phyloP scores from a whole-genome alignment of 148 eudicot genomes.

The Dianthus caryophyllus region DNA sequence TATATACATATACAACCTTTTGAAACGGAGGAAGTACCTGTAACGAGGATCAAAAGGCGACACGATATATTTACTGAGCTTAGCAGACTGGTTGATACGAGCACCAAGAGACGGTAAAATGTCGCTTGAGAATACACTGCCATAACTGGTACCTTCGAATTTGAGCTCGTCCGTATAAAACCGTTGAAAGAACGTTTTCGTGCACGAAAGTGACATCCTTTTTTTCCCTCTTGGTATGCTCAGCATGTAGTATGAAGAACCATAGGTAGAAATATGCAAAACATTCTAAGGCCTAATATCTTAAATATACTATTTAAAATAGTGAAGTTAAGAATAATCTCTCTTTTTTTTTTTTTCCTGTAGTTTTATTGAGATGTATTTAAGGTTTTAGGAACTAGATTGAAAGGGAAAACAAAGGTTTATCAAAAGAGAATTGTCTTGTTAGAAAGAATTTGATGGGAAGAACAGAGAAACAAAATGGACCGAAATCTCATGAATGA shows the following conservation, averaged over 20 bases:
- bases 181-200: slow-evolving; percentile 37
- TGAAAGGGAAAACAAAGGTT: slow-evolving; percentile 16
- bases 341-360: background rate
- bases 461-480: background rate
- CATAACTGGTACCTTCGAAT: slow-evolving; percentile 30
- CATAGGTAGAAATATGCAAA: background rate
- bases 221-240: background rate
- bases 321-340: background rate
- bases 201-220: slow-evolving; percentile 40
- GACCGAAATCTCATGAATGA: slow-evolving; percentile 3
- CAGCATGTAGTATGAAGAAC: background rate
- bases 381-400: background rate
- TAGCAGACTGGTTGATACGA: slow-evolving; percentile 45
- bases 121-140: slow-evolving; percentile 56
- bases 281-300: slow-evolving; percentile 3
- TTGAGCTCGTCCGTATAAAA: slow-evolving; percentile 54
- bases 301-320: background rate
- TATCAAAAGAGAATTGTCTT: slow-evolving; percentile 22
- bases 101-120: slow-evolving; percentile 84
- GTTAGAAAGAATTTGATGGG: background rate
- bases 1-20: too few relatives aligned
- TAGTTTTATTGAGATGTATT: slow-evolving; percentile 1
- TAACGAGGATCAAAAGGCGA: slow-evolving; percentile 66
- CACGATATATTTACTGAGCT: slow-evolving; percentile 43
- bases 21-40: slow-evolving; percentile 34